Evolutionary conservation across 164 flowering plant species (phyloP).

Genomic region (Sedum album): DNA sequence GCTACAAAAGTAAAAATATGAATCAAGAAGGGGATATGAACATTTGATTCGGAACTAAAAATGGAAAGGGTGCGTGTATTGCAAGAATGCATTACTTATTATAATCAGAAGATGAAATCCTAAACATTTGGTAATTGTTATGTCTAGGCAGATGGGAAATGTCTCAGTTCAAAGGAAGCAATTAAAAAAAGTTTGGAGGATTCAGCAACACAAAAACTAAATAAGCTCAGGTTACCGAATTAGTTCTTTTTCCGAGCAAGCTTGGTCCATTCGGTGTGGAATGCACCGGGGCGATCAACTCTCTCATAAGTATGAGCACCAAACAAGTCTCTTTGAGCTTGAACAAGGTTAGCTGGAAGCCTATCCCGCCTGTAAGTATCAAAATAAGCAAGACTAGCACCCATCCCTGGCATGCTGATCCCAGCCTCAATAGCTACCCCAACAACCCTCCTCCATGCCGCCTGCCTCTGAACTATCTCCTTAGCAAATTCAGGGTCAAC

Average conservation of each 20-base stretch:
- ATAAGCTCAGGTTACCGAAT: neutral
- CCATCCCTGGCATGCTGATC: slow-evolving; percentile 69
- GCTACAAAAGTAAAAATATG: no score
- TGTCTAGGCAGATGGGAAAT: neutral
- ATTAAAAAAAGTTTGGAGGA: neutral
- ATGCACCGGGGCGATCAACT: slow-evolving; percentile 46
- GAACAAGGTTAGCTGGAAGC: slow-evolving; percentile 66
- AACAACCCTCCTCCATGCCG: slow-evolving; percentile 70
- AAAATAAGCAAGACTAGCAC: slow-evolving; percentile 65
- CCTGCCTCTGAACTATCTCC: slow-evolving; percentile 53
- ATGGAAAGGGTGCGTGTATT: neutral
- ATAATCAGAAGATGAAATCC: neutral
- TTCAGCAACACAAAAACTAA: neutral
- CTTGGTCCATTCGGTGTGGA: slow-evolving; percentile 81
- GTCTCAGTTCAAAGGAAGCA: neutral
- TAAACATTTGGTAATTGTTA: neutral
- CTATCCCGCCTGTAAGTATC: slow-evolving; percentile 61
- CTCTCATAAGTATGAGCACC: slow-evolving; percentile 80
- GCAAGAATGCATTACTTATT: neutral
- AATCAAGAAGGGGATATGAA: no score
- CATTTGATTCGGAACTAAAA: neutral
- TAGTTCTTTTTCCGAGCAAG: slow-evolving; percentile 22
- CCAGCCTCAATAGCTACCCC: slow-evolving; percentile 59
- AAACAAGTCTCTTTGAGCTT: slow-evolving; percentile 69
- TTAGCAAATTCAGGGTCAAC: slow-evolving; percentile 70